phyloP scores from a whole-genome alignment of 2,329 filamentous ascomycete genomes.

The Aureobasidium sp. region DNA sequence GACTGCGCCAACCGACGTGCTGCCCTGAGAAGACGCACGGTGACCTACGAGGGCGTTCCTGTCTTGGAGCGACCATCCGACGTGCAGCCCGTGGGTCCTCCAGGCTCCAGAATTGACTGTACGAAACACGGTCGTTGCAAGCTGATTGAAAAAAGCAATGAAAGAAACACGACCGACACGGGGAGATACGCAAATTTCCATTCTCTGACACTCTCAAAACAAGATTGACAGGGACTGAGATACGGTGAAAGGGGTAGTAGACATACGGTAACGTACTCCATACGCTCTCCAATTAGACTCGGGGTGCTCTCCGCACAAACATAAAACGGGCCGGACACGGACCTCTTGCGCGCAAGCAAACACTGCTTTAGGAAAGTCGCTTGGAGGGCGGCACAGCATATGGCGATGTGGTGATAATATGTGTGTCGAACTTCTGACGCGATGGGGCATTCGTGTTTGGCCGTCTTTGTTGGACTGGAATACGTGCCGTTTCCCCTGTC shows the following conservation, averaged over 20 bases:
- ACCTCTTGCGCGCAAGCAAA: not conserved
- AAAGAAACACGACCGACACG: not conserved
- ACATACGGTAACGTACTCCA: not conserved
- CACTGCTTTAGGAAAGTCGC: not conserved
- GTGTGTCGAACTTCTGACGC: not conserved
- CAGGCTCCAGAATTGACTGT: not conserved
- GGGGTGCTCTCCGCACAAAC: not conserved
- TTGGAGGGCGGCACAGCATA: not conserved
- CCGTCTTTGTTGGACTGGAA: not conserved
- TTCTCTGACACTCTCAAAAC: not conserved
- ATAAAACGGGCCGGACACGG: not conserved
- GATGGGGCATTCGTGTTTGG: not conserved
- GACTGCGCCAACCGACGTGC: not conserved
- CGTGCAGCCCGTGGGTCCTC: not conserved
- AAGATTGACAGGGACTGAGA: not conserved
- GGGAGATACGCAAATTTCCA: not conserved
- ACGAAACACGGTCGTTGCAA: not conserved
- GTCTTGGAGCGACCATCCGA: not conserved
- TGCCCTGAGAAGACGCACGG: not conserved
- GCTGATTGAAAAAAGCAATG: not conserved
- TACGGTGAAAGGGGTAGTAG: not conserved
- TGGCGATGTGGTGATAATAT: not conserved
- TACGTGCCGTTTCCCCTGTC: not conserved
- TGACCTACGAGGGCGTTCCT: not conserved
- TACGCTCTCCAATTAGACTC: not conserved